Percentiles rank a stretch among this genome's conserved stretches.
Evolutionary conservation across 257 asterid genomes (phyloP).

Genomic region (Verbena officinalis): DNA sequence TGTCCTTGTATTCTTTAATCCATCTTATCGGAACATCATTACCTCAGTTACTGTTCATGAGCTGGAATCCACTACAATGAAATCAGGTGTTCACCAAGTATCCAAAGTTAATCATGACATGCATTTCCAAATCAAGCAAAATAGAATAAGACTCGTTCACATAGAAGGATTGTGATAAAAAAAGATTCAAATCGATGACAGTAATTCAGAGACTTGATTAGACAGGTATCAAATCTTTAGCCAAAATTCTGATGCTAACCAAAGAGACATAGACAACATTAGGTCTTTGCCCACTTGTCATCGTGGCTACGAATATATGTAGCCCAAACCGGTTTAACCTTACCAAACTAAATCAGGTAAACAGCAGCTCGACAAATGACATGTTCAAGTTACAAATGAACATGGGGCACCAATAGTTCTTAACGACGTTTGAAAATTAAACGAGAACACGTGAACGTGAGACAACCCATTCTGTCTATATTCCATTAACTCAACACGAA

Average conservation of each 20-base stretch:
- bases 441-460: too few species aligned
- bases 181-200: background rate
- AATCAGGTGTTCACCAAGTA: background rate
- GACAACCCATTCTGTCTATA: background rate
- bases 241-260: background rate
- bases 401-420: background rate
- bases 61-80: slow-evolving; percentile 28
- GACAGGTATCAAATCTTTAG: slow-evolving; percentile 10
- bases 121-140: background rate
- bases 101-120: slow-evolving; percentile 8
- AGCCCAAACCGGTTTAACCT: background rate
- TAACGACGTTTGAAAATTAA: too few species aligned
- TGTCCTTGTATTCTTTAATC: slow-evolving; percentile 26
- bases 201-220: slow-evolving; percentile 14
- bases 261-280: background rate
- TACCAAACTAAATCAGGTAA: slow-evolving; percentile 14
- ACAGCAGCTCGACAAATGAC: slow-evolving; percentile 5
- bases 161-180: background rate
- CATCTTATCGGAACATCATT: slow-evolving; percentile 19
- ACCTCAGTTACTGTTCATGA: slow-evolving; percentile 13
- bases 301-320: slow-evolving; percentile 3
- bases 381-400: background rate
- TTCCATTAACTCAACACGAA: background rate
- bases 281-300: background rate
- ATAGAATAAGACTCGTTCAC: too few species aligned